Evolutionary conservation across 176 grass and related monocot genomes (phyloP), one percentile per base, ranked within the genome.

Genomic region (Thalia dealbata): DNA sequence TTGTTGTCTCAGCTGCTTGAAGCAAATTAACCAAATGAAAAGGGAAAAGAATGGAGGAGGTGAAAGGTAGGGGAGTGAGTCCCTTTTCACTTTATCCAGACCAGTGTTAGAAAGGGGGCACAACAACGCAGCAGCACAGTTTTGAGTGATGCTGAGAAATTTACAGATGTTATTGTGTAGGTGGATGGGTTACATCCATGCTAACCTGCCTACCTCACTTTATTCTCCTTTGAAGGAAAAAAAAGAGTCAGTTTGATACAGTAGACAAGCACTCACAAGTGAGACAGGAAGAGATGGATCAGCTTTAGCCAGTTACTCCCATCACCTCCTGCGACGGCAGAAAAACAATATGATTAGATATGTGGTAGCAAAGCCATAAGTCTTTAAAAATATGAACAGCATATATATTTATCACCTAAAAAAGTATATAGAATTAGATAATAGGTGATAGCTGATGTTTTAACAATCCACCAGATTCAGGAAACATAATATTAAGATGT

Each of bases 281-380:
- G 54, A 58, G 54, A 58, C n/a, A n/a, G 54, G 54, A 58, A 58
- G 54, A 38, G 63, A 38, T 41, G 63, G 63, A 38, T 29, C 63
- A 66, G 35, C 64, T 67, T 43, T 67, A 43, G 64, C 64, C 30
- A 22, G 64, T 67, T 11, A 32, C 64, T 41, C 64, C 43, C 64
- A 67, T n/a, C 64, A 43, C 35, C 21, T 2, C 64, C 64, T 67
- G 35, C 64, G 42, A 18, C 6, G 42, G 19, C 42, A 19, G 16
- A 1, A 67, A 22, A 42, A 41, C 15, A 67, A 18, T n/a, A n/a
- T n/a, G n/a, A n/a, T n/a, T n/a, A n/a, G n/a, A n/a, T n/a, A n/a
- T 58, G 6, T 58, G 18, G 18, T 16, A 58, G 21, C 52, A 54
- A 67, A 6, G 18, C 11, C 6, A 48, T 48, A 48, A 48, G 45